phyloP scores from a whole-genome alignment of 208 protist genomes.

The Strigomonas culicis region DNA sequence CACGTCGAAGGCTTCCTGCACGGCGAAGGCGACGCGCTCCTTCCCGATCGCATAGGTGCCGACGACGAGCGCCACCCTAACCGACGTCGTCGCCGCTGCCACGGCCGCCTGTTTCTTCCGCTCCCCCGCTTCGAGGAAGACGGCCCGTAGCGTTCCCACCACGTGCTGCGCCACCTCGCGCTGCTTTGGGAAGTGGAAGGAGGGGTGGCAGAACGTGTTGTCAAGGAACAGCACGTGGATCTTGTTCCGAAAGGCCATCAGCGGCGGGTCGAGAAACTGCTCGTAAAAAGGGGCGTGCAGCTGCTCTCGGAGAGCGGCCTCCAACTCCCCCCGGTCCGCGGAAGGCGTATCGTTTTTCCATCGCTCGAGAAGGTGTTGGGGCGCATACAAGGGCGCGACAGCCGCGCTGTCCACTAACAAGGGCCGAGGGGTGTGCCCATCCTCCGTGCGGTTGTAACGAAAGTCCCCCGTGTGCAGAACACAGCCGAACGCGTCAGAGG shows the following conservation, averaged over 20 bases:
- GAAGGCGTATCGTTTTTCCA: no score
- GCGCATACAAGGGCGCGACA: background rate
- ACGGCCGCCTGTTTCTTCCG: slow-evolving; percentile 1
- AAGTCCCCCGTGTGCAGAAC: slow-evolving; percentile 93
- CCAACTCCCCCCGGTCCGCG: no score
- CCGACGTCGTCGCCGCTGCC: background rate
- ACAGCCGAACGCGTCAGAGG: slow-evolving; percentile 36
- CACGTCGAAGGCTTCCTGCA: slow-evolving; percentile 27
- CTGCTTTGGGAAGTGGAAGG: slow-evolving; percentile 79
- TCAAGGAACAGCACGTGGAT: slow-evolving; percentile 89
- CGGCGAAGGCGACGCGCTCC: slow-evolving; percentile 75
- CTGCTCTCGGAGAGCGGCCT: no score
- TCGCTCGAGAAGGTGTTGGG: no score
- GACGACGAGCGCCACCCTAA: slow-evolving; percentile 62
- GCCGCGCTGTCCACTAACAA: background rate
- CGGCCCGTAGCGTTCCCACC: slow-evolving; percentile 33
- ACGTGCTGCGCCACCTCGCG: slow-evolving; percentile 44
- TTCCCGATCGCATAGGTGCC: slow-evolving; percentile 91
- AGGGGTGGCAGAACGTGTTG: slow-evolving; percentile 90
- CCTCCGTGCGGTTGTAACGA: slow-evolving; percentile 63
- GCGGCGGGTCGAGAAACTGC: slow-evolving; percentile 47
- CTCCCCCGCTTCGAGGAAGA: slow-evolving; percentile 23
- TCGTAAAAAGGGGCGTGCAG: slow-evolving; percentile 32
- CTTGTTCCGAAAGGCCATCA: slow-evolving; percentile 33
- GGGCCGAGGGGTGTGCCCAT: background rate